Base-by-base conservation (phyloP, 2,329 filamentous ascomycete genomes). In the Huntiella bhutanensis region DNA sequence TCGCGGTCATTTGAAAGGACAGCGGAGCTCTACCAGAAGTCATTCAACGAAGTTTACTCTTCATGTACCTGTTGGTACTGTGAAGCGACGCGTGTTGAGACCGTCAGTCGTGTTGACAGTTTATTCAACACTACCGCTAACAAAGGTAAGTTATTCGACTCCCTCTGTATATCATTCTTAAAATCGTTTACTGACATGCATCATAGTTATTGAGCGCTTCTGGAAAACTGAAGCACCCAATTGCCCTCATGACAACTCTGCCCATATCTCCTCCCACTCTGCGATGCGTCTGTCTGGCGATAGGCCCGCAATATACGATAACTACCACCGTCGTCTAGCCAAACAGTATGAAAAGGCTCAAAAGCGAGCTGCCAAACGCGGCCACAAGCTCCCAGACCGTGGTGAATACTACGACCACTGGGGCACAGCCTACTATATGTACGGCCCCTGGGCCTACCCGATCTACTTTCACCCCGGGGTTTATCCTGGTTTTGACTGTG, bases 51-150 rank as follows among this genome's bases (percentile, higher is more conserved):
- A 43, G 70, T 82, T 4, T 92, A 87, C 57, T 78, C 72, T 1
- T 78, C 82, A 58, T 88, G 82, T 54, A 82, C 75, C 0, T 87
- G 82, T 59, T 87, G 82, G 81, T 85, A 87, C 58, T 92, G 84
- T 60, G 83, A 91, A 59, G 70, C 44, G 76, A 54, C 64, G 4
- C 44, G 48, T 13, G 44, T 33, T 3, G 35, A 47, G 8, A 33
- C 12, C 5, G 33, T 73, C 2, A 67, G 64, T 8, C 57, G 62
- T 1, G 52, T 71, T 2, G 22, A 28, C 22, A 28, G 22, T 28
- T 28, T 28, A 28, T 53, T 64, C 5, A 68, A 65, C 1, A 63
- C 59, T 19, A 62, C 65, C 5, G 64, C 22, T 28, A 28, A 69
- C 37, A 69, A 66, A 49, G 53, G 64, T 60, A 58, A 52, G 49